A percentile compares a stretch with the other conserved stretches of the same genome.
Conservation (phyloP, 31 red algal genomes). For the Odonthalia washingtoniensis region DNA sequence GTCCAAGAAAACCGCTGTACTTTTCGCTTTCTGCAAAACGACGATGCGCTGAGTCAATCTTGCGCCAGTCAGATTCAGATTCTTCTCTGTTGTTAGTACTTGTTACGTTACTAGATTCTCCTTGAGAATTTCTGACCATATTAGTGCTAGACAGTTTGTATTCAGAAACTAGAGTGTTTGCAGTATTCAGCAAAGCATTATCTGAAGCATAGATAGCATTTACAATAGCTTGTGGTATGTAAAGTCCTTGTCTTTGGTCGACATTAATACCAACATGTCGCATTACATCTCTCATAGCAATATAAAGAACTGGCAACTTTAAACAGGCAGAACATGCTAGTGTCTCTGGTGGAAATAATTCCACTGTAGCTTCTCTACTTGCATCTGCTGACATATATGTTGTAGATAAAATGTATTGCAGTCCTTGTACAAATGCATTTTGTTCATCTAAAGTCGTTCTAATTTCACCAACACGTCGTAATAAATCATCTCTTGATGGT, state of each 20-base stretch:
- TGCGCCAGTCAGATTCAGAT: background rate
- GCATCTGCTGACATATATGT: background rate
- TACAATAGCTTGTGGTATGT: background rate
- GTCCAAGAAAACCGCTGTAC: background rate
- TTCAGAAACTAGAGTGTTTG: background rate
- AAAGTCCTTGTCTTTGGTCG: background rate
- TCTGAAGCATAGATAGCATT: background rate
- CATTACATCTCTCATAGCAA: background rate
- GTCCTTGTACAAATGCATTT: background rate
- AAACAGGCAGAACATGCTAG: background rate
- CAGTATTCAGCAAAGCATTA: background rate
- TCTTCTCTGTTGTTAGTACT: background rate
- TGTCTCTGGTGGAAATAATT: background rate
- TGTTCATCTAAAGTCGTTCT: constrained; percentile 4
- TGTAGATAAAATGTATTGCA: background rate
- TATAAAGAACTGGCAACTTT: background rate
- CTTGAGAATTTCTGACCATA: background rate
- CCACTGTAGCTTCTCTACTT: background rate
- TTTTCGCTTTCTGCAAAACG: background rate
- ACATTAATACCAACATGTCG: background rate
- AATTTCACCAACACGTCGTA: too few relatives aligned
- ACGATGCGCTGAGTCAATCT: background rate
- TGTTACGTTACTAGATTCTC: background rate
- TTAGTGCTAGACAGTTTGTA: background rate
- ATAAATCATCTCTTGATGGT: too few relatives aligned